phyloP scores from a whole-genome alignment of 805 yeast species.

The Hanseniaspora nectarophila region DNA sequence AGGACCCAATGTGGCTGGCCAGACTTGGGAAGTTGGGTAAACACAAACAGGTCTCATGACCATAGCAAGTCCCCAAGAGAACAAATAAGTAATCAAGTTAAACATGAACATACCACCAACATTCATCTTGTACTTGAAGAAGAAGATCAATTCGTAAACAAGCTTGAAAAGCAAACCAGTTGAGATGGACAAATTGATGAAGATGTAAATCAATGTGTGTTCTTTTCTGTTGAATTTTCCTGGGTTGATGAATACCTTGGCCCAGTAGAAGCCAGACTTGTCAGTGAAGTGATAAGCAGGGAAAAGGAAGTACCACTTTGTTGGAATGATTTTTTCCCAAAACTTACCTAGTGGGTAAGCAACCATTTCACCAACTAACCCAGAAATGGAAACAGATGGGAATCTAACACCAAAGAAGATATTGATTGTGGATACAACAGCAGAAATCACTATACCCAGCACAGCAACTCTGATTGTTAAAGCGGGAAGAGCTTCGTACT shows the following conservation, averaged over 20 bases:
- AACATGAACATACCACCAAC: conserved; percentile 46
- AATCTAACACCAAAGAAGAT: conserved; percentile 47
- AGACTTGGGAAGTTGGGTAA: conserved; percentile 52
- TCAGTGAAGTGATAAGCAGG: conserved; percentile 22
- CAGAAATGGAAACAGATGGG: conserved; percentile 41
- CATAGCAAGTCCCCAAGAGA: conserved; percentile 62
- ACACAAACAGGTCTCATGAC: conserved; percentile 47
- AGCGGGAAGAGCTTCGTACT: conserved; percentile 13
- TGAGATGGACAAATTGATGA: conserved; percentile 38
- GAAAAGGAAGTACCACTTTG: conserved; percentile 17
- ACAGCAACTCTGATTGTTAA: conserved; percentile 13
- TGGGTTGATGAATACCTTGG: conserved; percentile 36
- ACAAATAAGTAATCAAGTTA: conserved; percentile 44
- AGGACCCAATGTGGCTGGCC: conserved; percentile 61
- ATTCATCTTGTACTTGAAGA: conserved; percentile 36
- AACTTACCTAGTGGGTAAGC: conserved; percentile 48
- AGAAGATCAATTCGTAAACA: conserved; percentile 39
- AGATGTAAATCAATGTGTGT: conserved; percentile 45
- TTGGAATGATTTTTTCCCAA: conserved; percentile 35
- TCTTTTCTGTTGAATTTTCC: conserved; percentile 55
- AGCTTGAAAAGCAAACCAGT: conserved; percentile 32
- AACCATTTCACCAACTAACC: conserved; percentile 47
- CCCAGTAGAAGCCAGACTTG: conserved; percentile 3
- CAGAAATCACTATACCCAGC: conserved; percentile 24
- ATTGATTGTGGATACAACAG: conserved; percentile 50